These are phyloP conservation scores for Allantophomopsis cytisporea DNA, from an alignment of 2,329 filamentous ascomycete genomes.

Conservation along the genomic window DNA sequence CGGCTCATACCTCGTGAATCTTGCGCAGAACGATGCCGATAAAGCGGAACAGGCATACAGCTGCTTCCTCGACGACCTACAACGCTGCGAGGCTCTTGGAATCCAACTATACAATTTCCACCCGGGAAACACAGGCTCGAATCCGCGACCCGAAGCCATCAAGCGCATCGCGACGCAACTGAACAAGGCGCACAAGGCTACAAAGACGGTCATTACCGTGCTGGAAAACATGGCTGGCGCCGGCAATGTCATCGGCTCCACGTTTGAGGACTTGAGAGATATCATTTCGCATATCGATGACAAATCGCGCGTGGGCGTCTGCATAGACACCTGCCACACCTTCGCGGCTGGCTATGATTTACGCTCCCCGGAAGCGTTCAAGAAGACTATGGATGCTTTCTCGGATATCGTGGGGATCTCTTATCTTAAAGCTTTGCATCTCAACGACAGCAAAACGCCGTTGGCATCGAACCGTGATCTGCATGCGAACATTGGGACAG, in stretches of 20 bases:
- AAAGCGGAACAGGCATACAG: slow-evolving; percentile 80
- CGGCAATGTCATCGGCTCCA: slow-evolving; percentile 76
- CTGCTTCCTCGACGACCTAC: slow-evolving; percentile 77
- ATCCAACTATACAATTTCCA: slow-evolving; percentile 98
- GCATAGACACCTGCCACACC: slow-evolving; percentile 91
- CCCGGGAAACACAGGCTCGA: slow-evolving; percentile 68
- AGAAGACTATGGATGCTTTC: slow-evolving; percentile 61
- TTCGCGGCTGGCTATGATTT: slow-evolving; percentile 93
- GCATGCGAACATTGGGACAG: slow-evolving; percentile 92
- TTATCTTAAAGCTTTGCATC: slow-evolving; percentile 75
- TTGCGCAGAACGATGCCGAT: slow-evolving; percentile 67
- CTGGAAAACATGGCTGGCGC: slow-evolving; percentile 92
- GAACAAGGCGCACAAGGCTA: slow-evolving; percentile 69
- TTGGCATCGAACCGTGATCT: slow-evolving; percentile 71
- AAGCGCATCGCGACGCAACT: slow-evolving; percentile 68
- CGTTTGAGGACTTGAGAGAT: slow-evolving; percentile 74
- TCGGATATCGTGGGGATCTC: slow-evolving; percentile 61
- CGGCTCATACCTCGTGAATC: slow-evolving; percentile 91
- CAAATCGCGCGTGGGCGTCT: slow-evolving; percentile 79
- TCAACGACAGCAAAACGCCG: slow-evolving; percentile 94
- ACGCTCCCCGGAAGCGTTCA: slow-evolving; percentile 59
- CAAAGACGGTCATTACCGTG: slow-evolving; percentile 63
- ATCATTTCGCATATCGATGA: slow-evolving; percentile 72
- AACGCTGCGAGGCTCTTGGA: slow-evolving; percentile 71
- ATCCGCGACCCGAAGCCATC: slow-evolving; percentile 55